Conservation (phyloP, 805 yeast species). For the Saccharomycopsis fibuligera region DNA sequence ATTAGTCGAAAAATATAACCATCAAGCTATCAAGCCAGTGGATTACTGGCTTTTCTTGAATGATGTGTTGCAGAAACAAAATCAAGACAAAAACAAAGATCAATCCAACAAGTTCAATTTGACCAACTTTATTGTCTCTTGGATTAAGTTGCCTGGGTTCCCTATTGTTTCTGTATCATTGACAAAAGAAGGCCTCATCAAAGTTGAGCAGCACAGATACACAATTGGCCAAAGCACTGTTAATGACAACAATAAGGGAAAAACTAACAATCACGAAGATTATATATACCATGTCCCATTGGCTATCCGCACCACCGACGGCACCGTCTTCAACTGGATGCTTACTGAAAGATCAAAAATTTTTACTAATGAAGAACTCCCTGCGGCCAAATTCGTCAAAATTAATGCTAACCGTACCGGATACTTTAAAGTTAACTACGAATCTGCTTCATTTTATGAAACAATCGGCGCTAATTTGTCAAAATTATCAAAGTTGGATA, state of each 20-base stretch:
- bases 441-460: conserved; percentile 26
- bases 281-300: conserved; percentile 60
- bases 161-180: conserved; percentile 42
- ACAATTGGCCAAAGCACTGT: conserved; percentile 23
- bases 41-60: conserved; percentile 42
- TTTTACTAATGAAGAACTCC: conserved; percentile 21
- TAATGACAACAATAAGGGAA: too few species aligned
- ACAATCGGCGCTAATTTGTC: conserved; percentile 24
- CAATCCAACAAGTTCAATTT: conserved; percentile 34
- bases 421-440: conserved; percentile 44
- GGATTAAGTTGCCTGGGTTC: conserved; percentile 55
- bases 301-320: conserved; percentile 33
- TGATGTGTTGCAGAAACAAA: conserved; percentile 27
- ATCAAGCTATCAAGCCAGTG: conserved; percentile 38
- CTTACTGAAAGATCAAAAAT: conserved; percentile 36
- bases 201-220: conserved; percentile 36
- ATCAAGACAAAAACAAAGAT: background rate
- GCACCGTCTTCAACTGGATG: conserved; percentile 33
- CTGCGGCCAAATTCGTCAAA: conserved; percentile 27
- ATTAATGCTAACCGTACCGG: conserved; percentile 42
- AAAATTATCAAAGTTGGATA: conserved; percentile 25
- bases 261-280: conserved; percentile 39
- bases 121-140: conserved; percentile 47
- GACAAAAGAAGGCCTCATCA: conserved; percentile 27
- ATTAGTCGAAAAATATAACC: conserved; percentile 33